phyloP scores from a whole-genome alignment of 192 early-diverging fungal genomes.

The Coemansia sp. region DNA sequence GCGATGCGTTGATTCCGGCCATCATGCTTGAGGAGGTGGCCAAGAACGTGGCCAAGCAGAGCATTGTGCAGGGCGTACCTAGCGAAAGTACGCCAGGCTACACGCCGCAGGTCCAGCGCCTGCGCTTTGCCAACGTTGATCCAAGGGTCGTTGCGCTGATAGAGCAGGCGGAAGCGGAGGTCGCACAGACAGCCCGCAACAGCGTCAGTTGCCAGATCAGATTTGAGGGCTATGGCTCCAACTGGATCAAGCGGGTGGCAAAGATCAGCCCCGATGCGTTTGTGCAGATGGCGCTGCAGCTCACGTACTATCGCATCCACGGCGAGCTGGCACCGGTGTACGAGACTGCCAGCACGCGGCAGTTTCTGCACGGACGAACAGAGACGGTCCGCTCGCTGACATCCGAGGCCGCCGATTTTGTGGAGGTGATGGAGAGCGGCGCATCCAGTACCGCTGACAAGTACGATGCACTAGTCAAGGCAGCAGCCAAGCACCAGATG shows the following conservation, averaged over 20 bases:
- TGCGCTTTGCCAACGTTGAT: slow-evolving; percentile 35
- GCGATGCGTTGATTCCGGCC: slow-evolving; percentile 78
- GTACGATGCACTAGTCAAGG: slow-evolving; percentile 62
- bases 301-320: slow-evolving; percentile 79
- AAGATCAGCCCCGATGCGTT: slow-evolving; percentile 75
- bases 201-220: slow-evolving; percentile 65
- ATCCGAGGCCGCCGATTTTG: slow-evolving; percentile 68
- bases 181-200: slow-evolving; percentile 56
- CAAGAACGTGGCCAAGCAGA: slow-evolving; percentile 28
- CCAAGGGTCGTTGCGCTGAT: slow-evolving; percentile 36
- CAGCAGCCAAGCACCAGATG: slow-evolving; percentile 75
- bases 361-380: slow-evolving; percentile 82
- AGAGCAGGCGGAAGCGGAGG: slow-evolving; percentile 56
- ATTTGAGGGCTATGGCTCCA: slow-evolving; percentile 70
- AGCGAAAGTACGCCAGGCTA: slow-evolving; percentile 49
- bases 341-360: slow-evolving; percentile 81
- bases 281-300: slow-evolving; percentile 84
- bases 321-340: slow-evolving; percentile 69
- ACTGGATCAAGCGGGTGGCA: slow-evolving; percentile 76
- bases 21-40: slow-evolving; percentile 58
- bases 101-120: slow-evolving; percentile 58
- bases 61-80: slow-evolving; percentile 19
- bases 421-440: slow-evolving; percentile 62
- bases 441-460: slow-evolving; percentile 26
- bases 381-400: slow-evolving; percentile 83